Evolutionary conservation across 2,329 filamentous ascomycete genomes (phyloP).

Genomic region (Graphilbum sp.): DNA sequence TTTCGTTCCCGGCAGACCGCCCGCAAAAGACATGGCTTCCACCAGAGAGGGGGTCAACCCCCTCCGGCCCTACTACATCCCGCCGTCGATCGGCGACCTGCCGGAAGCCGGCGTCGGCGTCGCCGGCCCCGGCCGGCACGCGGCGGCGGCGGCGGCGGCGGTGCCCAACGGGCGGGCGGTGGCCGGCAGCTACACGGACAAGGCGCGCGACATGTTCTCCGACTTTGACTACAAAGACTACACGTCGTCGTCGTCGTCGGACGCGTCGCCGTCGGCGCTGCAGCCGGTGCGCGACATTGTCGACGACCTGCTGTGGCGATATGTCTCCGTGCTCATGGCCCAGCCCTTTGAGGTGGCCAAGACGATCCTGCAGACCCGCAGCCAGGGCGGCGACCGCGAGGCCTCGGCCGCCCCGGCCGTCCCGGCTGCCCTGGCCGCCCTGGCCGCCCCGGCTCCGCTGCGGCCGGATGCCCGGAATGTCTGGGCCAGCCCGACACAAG

Average conservation of each 20-base stretch:
- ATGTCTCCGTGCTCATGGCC: conserved; percentile 71
- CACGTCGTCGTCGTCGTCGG: conserved; percentile 26
- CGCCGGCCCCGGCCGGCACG: conserved; percentile 8
- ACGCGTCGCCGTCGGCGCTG: conserved; percentile 51
- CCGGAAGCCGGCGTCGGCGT: conserved; percentile 21
- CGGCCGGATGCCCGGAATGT: not conserved
- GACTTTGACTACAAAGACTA: conserved; percentile 90
- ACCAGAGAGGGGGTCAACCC: conserved; percentile 39
- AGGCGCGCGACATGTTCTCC: conserved; percentile 71
- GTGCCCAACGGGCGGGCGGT: too few species aligned
- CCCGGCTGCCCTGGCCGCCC: conserved; percentile 3
- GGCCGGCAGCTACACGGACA: conserved; percentile 30
- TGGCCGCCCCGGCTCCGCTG: not conserved
- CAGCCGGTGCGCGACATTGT: conserved; percentile 61
- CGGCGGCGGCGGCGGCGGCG: conserved; percentile 6
- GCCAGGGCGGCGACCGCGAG: conserved; percentile 27
- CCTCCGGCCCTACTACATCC: conserved; percentile 54
- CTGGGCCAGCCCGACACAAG: too few species aligned
- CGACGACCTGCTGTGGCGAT: conserved; percentile 82
- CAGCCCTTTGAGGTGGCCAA: conserved; percentile 98
- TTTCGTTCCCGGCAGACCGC: not conserved
- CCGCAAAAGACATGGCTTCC: conserved; percentile 21
- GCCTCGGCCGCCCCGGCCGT: conserved; percentile 6
- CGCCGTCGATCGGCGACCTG: conserved; percentile 36
- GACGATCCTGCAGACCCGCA: conserved; percentile 67